Percentiles rank a stretch among this genome's conserved stretches.
Evolutionary conservation across 805 yeast genomes (phyloP).

Genomic region (Cyberlindnera americana): DNA sequence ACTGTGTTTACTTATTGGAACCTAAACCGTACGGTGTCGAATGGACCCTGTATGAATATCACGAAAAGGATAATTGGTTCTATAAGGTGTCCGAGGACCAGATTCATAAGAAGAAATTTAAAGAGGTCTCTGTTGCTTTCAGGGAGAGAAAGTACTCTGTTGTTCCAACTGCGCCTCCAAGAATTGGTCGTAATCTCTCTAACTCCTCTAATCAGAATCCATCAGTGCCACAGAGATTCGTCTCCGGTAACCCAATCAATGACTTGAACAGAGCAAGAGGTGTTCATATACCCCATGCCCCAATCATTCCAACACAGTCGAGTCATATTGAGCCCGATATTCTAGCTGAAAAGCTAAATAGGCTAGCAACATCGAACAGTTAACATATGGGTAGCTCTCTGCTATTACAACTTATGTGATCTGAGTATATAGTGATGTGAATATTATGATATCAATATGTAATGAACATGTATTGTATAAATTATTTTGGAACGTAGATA

Average conservation of each 20-base stretch:
- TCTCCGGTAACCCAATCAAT: slow-evolving; percentile 7
- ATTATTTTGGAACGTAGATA: slow-evolving; percentile 41
- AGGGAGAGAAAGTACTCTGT: slow-evolving; percentile 69
- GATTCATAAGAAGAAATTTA: slow-evolving; percentile 47
- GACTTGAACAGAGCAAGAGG: slow-evolving; percentile 22
- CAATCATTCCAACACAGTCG: neutral
- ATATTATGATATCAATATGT: too few species aligned
- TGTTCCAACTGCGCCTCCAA: slow-evolving; percentile 69
- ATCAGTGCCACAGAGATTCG: slow-evolving; percentile 2
- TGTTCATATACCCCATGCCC: slow-evolving; percentile 5
- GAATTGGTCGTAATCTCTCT: slow-evolving; percentile 13
- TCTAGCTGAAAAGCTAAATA: slow-evolving; percentile 29
- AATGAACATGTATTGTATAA: too few species aligned
- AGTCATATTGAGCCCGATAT: slow-evolving; percentile 23
- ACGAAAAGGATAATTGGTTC: slow-evolving; percentile 76
- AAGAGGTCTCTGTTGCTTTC: slow-evolving; percentile 67
- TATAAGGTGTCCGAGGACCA: slow-evolving; percentile 50
- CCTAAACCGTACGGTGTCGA: slow-evolving; percentile 95
- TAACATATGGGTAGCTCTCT: too few species aligned
- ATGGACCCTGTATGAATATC: slow-evolving; percentile 85
- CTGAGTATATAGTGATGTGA: too few species aligned
- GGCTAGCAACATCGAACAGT: slow-evolving; percentile 5
- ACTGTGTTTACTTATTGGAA: slow-evolving; percentile 84
- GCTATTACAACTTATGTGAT: too few species aligned
- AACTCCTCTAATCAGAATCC: slow-evolving; percentile 1